Evolutionary conservation across 257 asterid genomes (phyloP), one percentile per base, ranked within the genome.

Genomic region (Przewalskia tangutica): DNA sequence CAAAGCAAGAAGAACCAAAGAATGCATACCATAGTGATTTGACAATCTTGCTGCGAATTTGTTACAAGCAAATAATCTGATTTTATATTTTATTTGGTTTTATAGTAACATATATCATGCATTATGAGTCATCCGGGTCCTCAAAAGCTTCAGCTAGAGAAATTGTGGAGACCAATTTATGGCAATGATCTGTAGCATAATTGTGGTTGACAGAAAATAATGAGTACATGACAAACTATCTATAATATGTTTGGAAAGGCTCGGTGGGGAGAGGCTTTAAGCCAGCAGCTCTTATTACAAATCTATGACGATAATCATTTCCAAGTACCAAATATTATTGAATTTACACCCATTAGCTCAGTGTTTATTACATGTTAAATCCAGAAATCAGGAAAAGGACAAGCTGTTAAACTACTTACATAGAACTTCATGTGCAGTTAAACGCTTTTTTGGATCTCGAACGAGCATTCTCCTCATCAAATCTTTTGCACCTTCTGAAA

Each of bases 351-450:
- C 32, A 27, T 27, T 27, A 27, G 46, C 7, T 50, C 32, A 27
- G 32, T 27, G 32, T 14, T 27, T 75, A 7, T 75, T 75, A 75
- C 63, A 75, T 13, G 0, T 75, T 23, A 13, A 23, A 73, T 73
- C 11, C 42, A 73, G 42, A 48, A 48, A 48, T 23, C 62, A 23
- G 80, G 7, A 50, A 27, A 27, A 75, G 7, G 44, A 50, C 4
- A 8, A 23, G 11, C 79, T 73, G 79, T 48, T 73, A 48, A 36
- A 88, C 60, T 62, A 87, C 98, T 94, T 88, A 94, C 98, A 90
- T 84, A 94, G 88, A 81, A 94, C 98, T 90, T 93, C 97, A 62
- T 94, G 96, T 51, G 98, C 98, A 84, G 94, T 93, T 84, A 94
- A 82, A 51, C 98, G 97, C 71, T 84, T 89, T 87, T 85, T 89